Evolutionary conservation across 345 rosid genomes (phyloP), one percentile per base, ranked within the genome.

Genomic region (Rubroshorea leprosula): DNA sequence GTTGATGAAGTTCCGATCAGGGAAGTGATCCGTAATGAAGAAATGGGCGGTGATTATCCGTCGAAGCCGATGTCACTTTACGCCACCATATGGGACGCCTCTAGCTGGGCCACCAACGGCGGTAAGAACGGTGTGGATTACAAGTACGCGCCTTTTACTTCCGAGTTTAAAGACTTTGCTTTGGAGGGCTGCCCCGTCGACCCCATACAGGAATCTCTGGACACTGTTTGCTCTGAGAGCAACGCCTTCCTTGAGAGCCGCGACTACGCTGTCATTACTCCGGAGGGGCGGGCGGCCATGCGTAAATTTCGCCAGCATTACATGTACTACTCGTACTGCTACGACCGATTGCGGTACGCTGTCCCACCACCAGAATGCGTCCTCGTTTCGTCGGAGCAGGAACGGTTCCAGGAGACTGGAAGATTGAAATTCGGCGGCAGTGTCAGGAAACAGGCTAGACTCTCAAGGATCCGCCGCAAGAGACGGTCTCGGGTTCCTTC

Each of bases 31-130:
- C 68, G 83, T 20, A 80, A 45, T 1, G 80, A 71, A 1, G 90
- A 66, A 62, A 93, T 85, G 97, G 88, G 90, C 0, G 70, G 71
- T 0, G 99, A 93, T 38, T 93, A 74, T 63, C 96, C 97, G 23
- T 67, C 86, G 8, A 90, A 85, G 70, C 97, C 99, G 15, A 90
- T 94, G 99, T 39, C 88, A 0, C 50, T 94, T 19, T 90, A 90
- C 24, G 92, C 96, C 10, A 90, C 99, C 0, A 87, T 90, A n/a
- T 94, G 99, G 99, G 99, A 94, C 23, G 97, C 85, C 5, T 90
- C 99, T 0, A 76, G 62, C 51, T 93, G 97, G 97, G 96, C 97
- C 10, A 90, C 97, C 6, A 68, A 80, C 0, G 95, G 99, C 0
- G 99, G 99, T 0, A 80, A 72, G 62, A 68, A 66, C 75, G 83